A percentile compares a stretch with the other conserved stretches of the same genome.
Conservation (phyloP, 164 flowering plant species). For the Umbellularia californica region DNA sequence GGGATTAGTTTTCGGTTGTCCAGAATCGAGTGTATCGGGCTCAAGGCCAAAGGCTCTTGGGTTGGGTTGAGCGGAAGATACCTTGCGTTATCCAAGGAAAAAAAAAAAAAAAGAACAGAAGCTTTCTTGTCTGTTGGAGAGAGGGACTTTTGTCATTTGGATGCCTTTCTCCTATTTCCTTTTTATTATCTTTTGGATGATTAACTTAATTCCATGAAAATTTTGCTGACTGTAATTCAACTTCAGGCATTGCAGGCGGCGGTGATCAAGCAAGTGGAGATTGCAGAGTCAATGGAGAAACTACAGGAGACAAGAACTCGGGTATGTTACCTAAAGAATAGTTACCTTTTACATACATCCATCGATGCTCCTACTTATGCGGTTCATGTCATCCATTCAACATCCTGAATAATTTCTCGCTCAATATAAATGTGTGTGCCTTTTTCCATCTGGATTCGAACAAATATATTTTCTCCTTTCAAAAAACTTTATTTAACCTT, state of each 20-base stretch:
- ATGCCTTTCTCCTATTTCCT: not conserved
- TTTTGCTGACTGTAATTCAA: not conserved
- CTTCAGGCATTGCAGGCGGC: slow-evolving; percentile 67
- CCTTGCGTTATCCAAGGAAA: too few species aligned
- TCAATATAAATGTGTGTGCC: not conserved
- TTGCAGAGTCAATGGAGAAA: slow-evolving; percentile 46
- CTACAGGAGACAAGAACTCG: slow-evolving; percentile 42
- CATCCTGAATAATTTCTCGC: not conserved
- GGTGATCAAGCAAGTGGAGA: slow-evolving; percentile 63
- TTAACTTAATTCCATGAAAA: not conserved
- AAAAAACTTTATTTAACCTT: too few species aligned
- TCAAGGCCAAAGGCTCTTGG: too few species aligned
- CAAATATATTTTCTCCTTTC: not conserved
- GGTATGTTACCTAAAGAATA: slow-evolving; percentile 23
- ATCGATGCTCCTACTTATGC: not conserved
- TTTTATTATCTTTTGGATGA: too few species aligned
- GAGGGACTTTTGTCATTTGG: not conserved
- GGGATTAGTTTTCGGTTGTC: too few species aligned
- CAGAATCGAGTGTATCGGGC: too few species aligned
- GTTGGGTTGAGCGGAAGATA: too few species aligned
- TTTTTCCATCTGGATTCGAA: not conserved
- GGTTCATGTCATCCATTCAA: not conserved
- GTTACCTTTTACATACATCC: not conserved
- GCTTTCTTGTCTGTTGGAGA: too few species aligned
- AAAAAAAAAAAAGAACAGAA: too few species aligned